phyloP scores from a whole-genome alignment of 148 eudicot species.

The Cornus kousa region DNA sequence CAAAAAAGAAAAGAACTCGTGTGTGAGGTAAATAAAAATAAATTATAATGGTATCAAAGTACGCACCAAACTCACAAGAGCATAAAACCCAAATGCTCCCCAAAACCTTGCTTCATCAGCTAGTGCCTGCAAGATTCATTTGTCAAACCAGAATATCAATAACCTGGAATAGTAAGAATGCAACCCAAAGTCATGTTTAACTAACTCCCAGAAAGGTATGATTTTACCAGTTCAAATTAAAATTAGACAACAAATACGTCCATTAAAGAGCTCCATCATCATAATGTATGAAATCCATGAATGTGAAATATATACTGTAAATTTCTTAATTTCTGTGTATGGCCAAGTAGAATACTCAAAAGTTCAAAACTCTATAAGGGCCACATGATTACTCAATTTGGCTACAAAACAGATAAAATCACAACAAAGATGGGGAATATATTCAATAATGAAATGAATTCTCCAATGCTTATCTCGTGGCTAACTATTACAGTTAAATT shows the following conservation, averaged over 20 bases:
- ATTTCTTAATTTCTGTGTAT: neutral
- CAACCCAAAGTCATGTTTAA: neutral
- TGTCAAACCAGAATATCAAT: neutral
- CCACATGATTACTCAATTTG: neutral
- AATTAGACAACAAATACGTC: neutral
- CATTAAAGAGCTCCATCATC: neutral
- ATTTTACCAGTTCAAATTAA: neutral
- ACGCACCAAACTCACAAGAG: slow-evolving; percentile 71
- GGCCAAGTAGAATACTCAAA: neutral
- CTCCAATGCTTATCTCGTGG: too few relatives aligned
- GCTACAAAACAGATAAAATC: neutral
- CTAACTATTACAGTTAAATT: too few relatives aligned
- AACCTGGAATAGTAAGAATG: neutral
- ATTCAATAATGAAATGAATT: too few relatives aligned
- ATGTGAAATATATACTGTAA: neutral
- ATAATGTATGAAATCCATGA: neutral
- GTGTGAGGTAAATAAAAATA: neutral
- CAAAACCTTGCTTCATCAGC: slow-evolving; percentile 71
- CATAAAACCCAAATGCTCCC: slow-evolving; percentile 93
- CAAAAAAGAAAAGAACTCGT: neutral
- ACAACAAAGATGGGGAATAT: neutral
- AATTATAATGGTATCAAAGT: neutral
- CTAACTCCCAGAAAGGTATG: neutral
- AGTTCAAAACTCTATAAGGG: neutral
- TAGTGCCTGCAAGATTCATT: slow-evolving; percentile 48